Conservation (phyloP, 352 stramenopile species). For the Pythium chondricola region DNA sequence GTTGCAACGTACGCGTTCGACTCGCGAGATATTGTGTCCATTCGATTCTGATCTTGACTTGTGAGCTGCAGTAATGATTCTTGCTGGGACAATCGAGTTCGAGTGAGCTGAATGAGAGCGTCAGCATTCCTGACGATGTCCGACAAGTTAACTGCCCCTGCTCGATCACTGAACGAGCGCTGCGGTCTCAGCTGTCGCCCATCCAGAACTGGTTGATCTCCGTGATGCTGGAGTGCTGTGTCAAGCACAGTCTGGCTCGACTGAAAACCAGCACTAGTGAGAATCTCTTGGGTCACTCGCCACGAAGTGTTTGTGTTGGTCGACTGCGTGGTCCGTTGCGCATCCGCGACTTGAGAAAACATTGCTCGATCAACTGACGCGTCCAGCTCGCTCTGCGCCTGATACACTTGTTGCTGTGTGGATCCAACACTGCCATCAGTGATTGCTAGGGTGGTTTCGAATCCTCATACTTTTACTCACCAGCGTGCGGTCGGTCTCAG, state of each 20-base stretch:
- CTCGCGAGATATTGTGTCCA: conserved; percentile 14
- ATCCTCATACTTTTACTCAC: no score
- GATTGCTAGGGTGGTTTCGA: no score
- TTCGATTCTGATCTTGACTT: conserved; percentile 5
- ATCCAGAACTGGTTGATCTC: conserved; percentile 29
- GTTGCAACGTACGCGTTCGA: conserved; percentile 21
- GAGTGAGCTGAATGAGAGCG: conserved; percentile 26
- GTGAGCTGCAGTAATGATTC: conserved; percentile 13
- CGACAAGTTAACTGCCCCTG: conserved; percentile 17
- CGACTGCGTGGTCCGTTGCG: conserved; percentile 19
- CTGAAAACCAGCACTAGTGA: conserved; percentile 15
- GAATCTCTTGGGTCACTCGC: conserved; percentile 20
- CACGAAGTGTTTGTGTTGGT: conserved; percentile 22
- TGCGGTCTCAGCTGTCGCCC: conserved; percentile 16
- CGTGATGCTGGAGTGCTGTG: conserved; percentile 27
- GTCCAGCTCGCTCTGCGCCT: conserved; percentile 34
- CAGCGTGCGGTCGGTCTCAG: no score
- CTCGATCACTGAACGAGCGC: conserved; percentile 10
- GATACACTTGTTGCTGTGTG: conserved; percentile 32
- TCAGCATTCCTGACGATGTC: conserved; percentile 31
- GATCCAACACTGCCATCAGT: neutral
- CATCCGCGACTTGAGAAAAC: conserved; percentile 27
- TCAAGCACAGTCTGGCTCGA: conserved; percentile 23
- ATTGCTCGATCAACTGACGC: conserved; percentile 19
- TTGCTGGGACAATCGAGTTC: conserved; percentile 16